Percentiles rank a stretch among this genome's conserved stretches.
Evolutionary conservation across 495 filamentous ascomycete species (phyloP).

Genomic region (Lepraria neglecta): DNA sequence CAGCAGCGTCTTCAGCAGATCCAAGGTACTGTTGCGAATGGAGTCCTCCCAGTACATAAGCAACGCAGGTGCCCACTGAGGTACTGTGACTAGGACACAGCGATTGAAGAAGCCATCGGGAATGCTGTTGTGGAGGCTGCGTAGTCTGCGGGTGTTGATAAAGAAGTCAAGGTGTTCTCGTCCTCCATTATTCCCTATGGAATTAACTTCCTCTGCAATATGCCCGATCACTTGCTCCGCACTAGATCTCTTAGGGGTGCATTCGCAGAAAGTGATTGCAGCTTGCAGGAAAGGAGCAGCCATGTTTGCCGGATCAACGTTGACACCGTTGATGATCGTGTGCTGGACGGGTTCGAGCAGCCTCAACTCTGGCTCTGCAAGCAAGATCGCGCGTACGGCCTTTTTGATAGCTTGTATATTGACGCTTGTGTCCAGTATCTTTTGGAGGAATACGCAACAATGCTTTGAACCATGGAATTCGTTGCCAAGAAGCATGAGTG

Average conservation of each 20-base stretch:
- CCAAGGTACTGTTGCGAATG: slow-evolving; percentile 50
- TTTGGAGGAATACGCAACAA: slow-evolving; percentile 38
- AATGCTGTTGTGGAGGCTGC: slow-evolving; percentile 38
- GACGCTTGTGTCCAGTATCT: slow-evolving; percentile 38
- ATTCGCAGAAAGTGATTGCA: slow-evolving; percentile 45
- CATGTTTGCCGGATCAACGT: slow-evolving; percentile 49
- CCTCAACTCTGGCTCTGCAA: slow-evolving; percentile 41
- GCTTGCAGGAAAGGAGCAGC: slow-evolving; percentile 50
- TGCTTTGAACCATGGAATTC: slow-evolving; percentile 27
- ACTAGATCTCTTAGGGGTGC: slow-evolving; percentile 34
- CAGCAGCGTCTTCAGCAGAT: slow-evolving; percentile 49
- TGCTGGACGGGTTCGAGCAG: slow-evolving; percentile 40
- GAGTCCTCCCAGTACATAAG: slow-evolving; percentile 54
- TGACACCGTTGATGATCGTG: slow-evolving; percentile 47
- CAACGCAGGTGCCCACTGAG: slow-evolving; percentile 61
- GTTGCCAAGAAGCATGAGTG: slow-evolving; percentile 31
- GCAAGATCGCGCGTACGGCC: slow-evolving; percentile 41
- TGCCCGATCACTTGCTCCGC: slow-evolving; percentile 43
- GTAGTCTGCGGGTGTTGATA: slow-evolving; percentile 36
- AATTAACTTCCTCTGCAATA: slow-evolving; percentile 50
- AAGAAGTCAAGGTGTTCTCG: slow-evolving; percentile 57
- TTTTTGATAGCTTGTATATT: slow-evolving; percentile 32
- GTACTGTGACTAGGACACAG: slow-evolving; percentile 48
- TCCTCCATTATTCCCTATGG: slow-evolving; percentile 51
- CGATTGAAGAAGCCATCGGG: slow-evolving; percentile 36